Evolutionary conservation across 345 rosid species (phyloP).

Genomic region (Turritis glabra): DNA sequence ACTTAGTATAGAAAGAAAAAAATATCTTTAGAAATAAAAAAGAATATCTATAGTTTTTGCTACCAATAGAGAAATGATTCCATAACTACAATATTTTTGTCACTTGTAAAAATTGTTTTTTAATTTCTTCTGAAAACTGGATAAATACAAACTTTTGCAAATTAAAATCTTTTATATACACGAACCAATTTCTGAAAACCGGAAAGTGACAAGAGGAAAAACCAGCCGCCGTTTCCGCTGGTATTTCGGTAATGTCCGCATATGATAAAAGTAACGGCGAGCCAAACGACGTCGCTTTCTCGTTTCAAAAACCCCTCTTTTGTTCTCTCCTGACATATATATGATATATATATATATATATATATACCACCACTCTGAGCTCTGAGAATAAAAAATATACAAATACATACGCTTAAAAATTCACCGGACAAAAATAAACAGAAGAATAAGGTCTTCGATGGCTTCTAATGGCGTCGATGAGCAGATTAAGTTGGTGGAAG

Average conservation of each 20-base stretch:
- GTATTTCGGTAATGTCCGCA: background rate
- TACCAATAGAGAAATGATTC: too few species aligned
- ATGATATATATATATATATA: too few species aligned
- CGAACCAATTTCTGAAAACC: conserved; percentile 24
- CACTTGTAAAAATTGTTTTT: too few species aligned
- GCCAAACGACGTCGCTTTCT: conserved; percentile 10
- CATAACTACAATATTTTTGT: too few species aligned
- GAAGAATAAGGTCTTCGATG: conserved; percentile 26
- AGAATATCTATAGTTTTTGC: too few species aligned
- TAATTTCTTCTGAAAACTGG: too few species aligned
- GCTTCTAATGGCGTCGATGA: conserved; percentile 35
- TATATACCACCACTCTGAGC: conserved; percentile 21
- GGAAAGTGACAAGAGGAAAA: conserved; percentile 19
- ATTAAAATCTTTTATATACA: too few species aligned
- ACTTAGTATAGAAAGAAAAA: background rate
- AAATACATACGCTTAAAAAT: conserved; percentile 14
- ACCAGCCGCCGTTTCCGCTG: conserved; percentile 37
- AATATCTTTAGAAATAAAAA: background rate
- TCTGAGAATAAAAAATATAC: background rate
- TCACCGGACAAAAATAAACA: conserved; percentile 20
- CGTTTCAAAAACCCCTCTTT: background rate
- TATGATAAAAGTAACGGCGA: background rate
- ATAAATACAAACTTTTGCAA: too few species aligned
- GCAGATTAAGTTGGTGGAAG: conserved; percentile 45
- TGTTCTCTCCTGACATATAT: conserved; percentile 3